A percentile compares a stretch with the other conserved stretches of the same genome.
Conservation (phyloP, 768 basidiomycete species). For the Astraeus odoratus region DNA sequence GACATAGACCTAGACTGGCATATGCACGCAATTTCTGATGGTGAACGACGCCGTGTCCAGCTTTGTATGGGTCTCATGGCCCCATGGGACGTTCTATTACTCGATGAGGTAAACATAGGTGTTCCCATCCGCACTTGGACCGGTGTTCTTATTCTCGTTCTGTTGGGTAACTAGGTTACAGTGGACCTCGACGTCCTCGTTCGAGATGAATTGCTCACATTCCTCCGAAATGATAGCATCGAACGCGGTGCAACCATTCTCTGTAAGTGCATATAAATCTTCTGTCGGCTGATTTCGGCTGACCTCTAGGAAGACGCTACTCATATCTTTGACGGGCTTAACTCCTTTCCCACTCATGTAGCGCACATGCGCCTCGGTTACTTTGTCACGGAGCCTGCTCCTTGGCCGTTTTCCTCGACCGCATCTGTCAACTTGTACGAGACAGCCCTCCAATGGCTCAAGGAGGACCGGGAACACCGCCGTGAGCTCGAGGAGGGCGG, state of each 20-base stretch:
- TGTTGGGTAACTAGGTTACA: slow-evolving; percentile 56
- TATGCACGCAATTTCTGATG: slow-evolving; percentile 94
- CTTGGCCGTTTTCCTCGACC: slow-evolving; percentile 54
- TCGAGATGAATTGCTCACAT: slow-evolving; percentile 81
- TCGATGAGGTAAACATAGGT: slow-evolving; percentile 75
- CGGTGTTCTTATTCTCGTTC: slow-evolving; percentile 5
- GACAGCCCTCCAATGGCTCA: slow-evolving; percentile 82
- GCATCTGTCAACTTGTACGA: slow-evolving; percentile 43
- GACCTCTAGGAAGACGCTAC: slow-evolving; percentile 64
- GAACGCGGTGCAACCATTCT: slow-evolving; percentile 79
- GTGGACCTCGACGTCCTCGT: slow-evolving; percentile 97
- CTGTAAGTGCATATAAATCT: slow-evolving; percentile 40
- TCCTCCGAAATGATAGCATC: slow-evolving; percentile 79
- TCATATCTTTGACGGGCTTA: slow-evolving; percentile 93
- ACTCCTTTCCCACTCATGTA: slow-evolving; percentile 88
- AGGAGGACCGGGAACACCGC: slow-evolving; percentile 68
- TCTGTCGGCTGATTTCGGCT: slow-evolving; percentile 5
- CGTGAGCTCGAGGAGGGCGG: slow-evolving; percentile 51
- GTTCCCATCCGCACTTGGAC: neutral
- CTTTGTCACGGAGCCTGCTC: slow-evolving; percentile 56
- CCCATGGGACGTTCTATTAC: slow-evolving; percentile 85
- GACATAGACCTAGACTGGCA: slow-evolving; percentile 96
- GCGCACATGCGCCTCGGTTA: slow-evolving; percentile 85
- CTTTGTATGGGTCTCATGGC: slow-evolving; percentile 95
- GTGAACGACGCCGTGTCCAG: slow-evolving; percentile 89